Evolutionary conservation across 2,329 filamentous ascomycete species (phyloP).

Genomic region (Lecanicillium sp.): DNA sequence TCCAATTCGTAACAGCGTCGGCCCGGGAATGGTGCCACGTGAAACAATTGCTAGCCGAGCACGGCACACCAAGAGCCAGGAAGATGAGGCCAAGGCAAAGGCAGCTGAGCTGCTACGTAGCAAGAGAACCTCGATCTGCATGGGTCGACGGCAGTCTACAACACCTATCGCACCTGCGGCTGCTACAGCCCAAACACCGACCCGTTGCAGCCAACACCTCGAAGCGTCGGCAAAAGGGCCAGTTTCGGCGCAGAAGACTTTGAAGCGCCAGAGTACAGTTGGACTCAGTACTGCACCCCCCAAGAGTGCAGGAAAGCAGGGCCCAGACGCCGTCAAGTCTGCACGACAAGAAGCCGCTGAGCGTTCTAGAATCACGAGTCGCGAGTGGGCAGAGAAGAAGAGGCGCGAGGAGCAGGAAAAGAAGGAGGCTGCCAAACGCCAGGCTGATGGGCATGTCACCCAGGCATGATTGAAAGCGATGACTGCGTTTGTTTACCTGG

Average conservation of each 20-base stretch:
- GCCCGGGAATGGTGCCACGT: conserved; percentile 36
- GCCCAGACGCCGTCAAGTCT: conserved; percentile 37
- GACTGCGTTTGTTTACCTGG: too few species aligned
- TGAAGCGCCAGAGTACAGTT: conserved; percentile 8
- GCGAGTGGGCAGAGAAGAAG: conserved; percentile 56
- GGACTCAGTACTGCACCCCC: conserved; percentile 23
- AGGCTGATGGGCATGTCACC: background rate
- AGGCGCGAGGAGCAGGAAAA: conserved; percentile 27
- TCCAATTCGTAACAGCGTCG: conserved; percentile 39
- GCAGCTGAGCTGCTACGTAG: conserved; percentile 9
- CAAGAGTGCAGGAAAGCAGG: conserved; percentile 43
- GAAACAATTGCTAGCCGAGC: conserved; percentile 51
- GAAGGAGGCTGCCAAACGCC: conserved; percentile 2
- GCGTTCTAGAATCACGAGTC: conserved; percentile 47
- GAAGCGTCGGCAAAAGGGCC: background rate
- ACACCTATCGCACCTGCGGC: conserved; percentile 13
- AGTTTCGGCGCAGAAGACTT: conserved; percentile 1
- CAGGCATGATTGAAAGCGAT: background rate
- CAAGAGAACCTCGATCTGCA: conserved; percentile 14
- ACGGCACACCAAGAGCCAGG: conserved; percentile 36
- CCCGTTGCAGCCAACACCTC: background rate
- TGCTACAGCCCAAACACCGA: conserved; percentile 1
- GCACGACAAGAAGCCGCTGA: conserved; percentile 55
- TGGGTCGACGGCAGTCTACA: conserved; percentile 19
- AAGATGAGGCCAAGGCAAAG: conserved; percentile 16